phyloP scores from a whole-genome alignment of 2,329 filamentous ascomycete species.

The Sphaerulina vaccinii region DNA sequence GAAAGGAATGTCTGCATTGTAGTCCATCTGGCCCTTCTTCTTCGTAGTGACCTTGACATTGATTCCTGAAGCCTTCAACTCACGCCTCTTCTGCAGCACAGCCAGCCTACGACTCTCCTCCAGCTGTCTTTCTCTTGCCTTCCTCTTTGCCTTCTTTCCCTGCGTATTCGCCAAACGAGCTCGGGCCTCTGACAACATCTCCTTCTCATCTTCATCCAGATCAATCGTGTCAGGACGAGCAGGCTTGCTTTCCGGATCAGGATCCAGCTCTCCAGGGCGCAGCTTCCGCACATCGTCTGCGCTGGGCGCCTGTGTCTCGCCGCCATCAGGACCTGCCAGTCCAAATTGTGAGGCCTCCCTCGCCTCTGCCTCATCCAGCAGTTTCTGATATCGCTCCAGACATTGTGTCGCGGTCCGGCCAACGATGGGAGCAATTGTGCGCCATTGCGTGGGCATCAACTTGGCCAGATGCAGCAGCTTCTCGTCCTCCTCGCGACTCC shows the following conservation, averaged over 20 bases:
- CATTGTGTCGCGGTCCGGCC: slow-evolving; percentile 96
- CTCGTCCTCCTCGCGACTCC: slow-evolving; percentile 98
- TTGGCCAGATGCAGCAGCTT: slow-evolving; percentile 95
- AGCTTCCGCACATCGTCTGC: slow-evolving; percentile 89
- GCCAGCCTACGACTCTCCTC: slow-evolving; percentile 91
- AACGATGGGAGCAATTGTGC: slow-evolving; percentile 95
- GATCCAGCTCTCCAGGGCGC: slow-evolving; percentile 84
- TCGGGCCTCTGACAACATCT: slow-evolving; percentile 97
- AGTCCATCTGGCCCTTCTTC: slow-evolving; percentile 98
- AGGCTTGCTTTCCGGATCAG: slow-evolving; percentile 95
- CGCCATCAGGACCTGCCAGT: slow-evolving; percentile 80
- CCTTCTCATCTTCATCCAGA: slow-evolving; percentile 97
- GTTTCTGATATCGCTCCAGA: slow-evolving; percentile 92
- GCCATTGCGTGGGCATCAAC: slow-evolving; percentile 98
- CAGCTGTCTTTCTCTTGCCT: slow-evolving; percentile 90
- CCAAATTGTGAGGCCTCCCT: slow-evolving; percentile 74
- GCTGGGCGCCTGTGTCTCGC: slow-evolving; percentile 80
- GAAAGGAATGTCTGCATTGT: slow-evolving; percentile 98
- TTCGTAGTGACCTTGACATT: slow-evolving; percentile 92
- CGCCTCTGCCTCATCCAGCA: slow-evolving; percentile 92
- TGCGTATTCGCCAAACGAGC: slow-evolving; percentile 96
- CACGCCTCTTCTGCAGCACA: slow-evolving; percentile 87
- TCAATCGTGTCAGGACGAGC: slow-evolving; percentile 95
- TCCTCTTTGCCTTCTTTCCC: slow-evolving; percentile 97
- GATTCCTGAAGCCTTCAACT: slow-evolving; percentile 96